Evolutionary conservation across 495 filamentous ascomycete species (phyloP).

Genomic region (Xylaria scruposa): DNA sequence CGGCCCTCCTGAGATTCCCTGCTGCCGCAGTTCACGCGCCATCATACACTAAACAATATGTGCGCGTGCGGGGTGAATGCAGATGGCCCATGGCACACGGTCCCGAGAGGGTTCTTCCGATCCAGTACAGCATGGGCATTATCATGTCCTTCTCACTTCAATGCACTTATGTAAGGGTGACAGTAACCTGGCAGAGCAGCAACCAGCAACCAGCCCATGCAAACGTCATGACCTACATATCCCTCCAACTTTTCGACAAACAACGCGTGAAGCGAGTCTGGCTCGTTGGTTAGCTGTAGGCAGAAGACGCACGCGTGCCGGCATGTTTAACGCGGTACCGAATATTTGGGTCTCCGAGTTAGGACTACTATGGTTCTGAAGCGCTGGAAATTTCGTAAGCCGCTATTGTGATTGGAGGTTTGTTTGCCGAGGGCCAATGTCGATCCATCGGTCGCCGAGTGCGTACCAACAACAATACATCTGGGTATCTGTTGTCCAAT

Average conservation of each 20-base stretch:
- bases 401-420: slow-evolving; percentile 3
- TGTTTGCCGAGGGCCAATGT: slow-evolving; percentile 7
- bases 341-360: slow-evolving; percentile 1
- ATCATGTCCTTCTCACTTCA: background rate
- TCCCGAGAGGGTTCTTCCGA: slow-evolving; percentile 12
- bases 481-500: background rate
- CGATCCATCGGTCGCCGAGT: slow-evolving; percentile 17
- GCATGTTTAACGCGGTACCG: slow-evolving; percentile 7
- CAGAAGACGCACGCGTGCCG: background rate
- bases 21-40: slow-evolving; percentile 28
- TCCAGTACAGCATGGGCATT: background rate
- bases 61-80: slow-evolving; percentile 28
- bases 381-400: background rate
- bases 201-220: background rate
- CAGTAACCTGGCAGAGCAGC: background rate
- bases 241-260: background rate
- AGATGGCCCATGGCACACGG: slow-evolving; percentile 10
- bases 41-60: slow-evolving; percentile 18
- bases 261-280: background rate
- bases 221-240: background rate
- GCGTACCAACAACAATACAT: slow-evolving; percentile 4
- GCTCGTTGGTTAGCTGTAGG: background rate
- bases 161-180: background rate
- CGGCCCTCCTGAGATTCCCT: slow-evolving; percentile 16
- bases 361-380: background rate